A percentile compares a stretch with the other conserved stretches of the same genome.
Evolutionary conservation across 1,139 yeast species (phyloP).

Genomic region (Yamadazyma triangularis): DNA sequence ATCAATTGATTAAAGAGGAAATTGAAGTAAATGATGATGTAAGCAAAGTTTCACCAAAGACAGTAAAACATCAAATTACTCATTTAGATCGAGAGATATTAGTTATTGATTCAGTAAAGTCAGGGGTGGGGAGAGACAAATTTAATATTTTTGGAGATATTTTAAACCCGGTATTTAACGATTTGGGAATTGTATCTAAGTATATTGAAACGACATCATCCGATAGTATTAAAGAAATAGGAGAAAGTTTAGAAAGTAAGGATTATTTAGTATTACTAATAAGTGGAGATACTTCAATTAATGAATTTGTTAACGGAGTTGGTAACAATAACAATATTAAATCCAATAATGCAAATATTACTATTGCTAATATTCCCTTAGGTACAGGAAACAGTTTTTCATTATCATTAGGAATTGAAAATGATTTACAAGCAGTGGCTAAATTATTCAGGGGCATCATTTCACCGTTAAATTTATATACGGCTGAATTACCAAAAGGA

Average conservation of each 20-base stretch:
- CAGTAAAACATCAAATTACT: background rate
- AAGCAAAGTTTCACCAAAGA: background rate
- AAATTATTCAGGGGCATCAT: constrained; percentile 25
- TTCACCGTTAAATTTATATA: constrained; percentile 50
- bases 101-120: constrained; percentile 50
- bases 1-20: constrained; percentile 1
- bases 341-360: constrained; percentile 12
- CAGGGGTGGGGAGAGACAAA: constrained; percentile 50
- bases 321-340: background rate
- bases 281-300: constrained; percentile 84
- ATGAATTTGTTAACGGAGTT: constrained; percentile 61
- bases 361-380: constrained; percentile 57
- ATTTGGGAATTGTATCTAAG: constrained; percentile 28
- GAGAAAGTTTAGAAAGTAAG: constrained; percentile 17
- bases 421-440: constrained; percentile 36
- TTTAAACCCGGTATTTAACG: constrained; percentile 41
- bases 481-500: constrained; percentile 49
- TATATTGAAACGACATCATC: constrained; percentile 37
- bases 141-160: constrained; percentile 39
- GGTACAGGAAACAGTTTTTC: constrained; percentile 89
- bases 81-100: constrained; percentile 3
- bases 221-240: constrained; percentile 30
- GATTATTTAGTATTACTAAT: constrained; percentile 51
- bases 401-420: constrained; percentile 48
- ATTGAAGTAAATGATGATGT: background rate